A percentile compares a stretch with the other conserved stretches of the same genome.
phyloP scores from a whole-genome alignment of 164 flowering plant species.

The Macadamia tetraphylla region DNA sequence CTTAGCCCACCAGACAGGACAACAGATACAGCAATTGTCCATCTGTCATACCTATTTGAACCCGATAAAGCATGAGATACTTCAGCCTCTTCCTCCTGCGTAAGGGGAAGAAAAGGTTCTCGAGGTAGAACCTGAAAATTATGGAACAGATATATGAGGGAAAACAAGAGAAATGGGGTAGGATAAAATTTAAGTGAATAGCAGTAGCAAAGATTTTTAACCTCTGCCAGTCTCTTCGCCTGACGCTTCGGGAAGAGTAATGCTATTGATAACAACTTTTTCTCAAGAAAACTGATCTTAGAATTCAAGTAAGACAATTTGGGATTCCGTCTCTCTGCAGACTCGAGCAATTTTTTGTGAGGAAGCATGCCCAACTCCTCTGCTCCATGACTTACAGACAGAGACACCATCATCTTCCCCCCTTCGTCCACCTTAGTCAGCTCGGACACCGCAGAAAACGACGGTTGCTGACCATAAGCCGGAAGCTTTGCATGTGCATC shows the following conservation, averaged over 20 bases:
- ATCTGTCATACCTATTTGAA: constrained; percentile 38
- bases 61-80: constrained; percentile 51
- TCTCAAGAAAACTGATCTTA: constrained; percentile 34
- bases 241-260: constrained; percentile 19
- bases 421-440: constrained; percentile 27
- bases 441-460: constrained; percentile 32
- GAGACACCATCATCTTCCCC: constrained; percentile 28
- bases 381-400: constrained; percentile 15
- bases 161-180: background rate
- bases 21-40: background rate
- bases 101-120: constrained; percentile 60
- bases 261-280: constrained; percentile 5
- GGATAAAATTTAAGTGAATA: background rate
- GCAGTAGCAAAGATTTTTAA: constrained; percentile 11
- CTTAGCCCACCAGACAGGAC: background rate
- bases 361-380: constrained; percentile 19
- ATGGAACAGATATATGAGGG: background rate
- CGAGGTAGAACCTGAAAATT: constrained; percentile 35
- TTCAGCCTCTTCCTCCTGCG: constrained; percentile 57
- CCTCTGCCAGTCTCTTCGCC: constrained; percentile 38
- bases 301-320: constrained; percentile 29
- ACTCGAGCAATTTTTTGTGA: constrained; percentile 38
- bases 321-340: constrained; percentile 30
- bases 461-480: constrained; percentile 14
- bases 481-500: constrained; percentile 23